Evolutionary conservation across 208 protist species (phyloP).

Genomic region (Leishmania arabica): DNA sequence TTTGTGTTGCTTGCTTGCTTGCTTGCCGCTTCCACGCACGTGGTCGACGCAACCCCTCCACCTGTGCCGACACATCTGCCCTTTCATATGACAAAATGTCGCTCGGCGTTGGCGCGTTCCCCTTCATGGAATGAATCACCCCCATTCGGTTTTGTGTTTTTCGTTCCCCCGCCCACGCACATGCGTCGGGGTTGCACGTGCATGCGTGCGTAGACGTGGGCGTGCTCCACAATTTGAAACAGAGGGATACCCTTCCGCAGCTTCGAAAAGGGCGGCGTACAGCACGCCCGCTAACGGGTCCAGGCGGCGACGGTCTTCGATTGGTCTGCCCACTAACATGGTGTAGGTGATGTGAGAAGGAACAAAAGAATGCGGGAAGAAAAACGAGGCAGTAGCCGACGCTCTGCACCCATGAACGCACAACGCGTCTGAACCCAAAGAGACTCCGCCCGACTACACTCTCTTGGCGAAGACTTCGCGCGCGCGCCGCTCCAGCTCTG

Average conservation of each 20-base stretch:
- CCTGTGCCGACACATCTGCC: neutral
- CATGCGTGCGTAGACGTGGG: neutral
- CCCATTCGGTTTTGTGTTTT: neutral
- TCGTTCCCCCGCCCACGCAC: too few species aligned
- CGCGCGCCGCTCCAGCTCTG: conserved; percentile 38
- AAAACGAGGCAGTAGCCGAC: neutral
- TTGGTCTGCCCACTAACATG: neutral
- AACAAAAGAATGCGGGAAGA: neutral
- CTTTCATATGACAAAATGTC: neutral
- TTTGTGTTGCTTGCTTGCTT: neutral
- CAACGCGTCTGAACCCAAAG: neutral
- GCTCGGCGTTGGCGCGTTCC: neutral
- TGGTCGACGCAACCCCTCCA: neutral
- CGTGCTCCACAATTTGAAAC: neutral
- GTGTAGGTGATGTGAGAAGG: neutral
- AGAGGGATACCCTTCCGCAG: neutral
- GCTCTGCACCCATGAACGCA: neutral
- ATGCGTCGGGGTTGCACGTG: neutral
- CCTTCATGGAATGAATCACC: neutral
- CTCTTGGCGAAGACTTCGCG: conserved; percentile 31
- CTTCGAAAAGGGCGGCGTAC: neutral
- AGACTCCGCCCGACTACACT: neutral
- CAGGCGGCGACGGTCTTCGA: neutral
- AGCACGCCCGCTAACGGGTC: neutral
- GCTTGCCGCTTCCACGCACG: neutral